Percentiles rank a stretch among this genome's conserved stretches.
phyloP scores from a whole-genome alignment of 768 basidiomycete species.

The Pholiota molesta region DNA sequence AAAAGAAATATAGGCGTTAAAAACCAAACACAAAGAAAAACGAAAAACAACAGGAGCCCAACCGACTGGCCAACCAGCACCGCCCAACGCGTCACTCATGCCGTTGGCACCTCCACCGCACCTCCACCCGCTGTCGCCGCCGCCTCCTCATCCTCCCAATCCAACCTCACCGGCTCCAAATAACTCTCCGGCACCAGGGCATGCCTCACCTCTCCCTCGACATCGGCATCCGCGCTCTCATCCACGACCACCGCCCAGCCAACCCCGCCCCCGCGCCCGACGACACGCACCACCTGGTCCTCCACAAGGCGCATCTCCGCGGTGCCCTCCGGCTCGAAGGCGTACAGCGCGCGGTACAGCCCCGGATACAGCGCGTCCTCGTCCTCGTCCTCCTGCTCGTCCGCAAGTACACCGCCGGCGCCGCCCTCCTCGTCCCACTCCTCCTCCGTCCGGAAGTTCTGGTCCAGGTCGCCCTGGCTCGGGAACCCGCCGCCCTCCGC shows the following conservation, averaged over 20 bases:
- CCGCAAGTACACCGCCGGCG: slow-evolving; percentile 19
- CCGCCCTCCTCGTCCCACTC: slow-evolving; percentile 14
- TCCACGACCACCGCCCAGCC: slow-evolving; percentile 79
- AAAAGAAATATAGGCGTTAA: too few species aligned
- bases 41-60: too few species aligned
- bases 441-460: slow-evolving; percentile 30
- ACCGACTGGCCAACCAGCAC: background rate
- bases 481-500: slow-evolving; percentile 36
- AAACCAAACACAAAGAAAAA: too few species aligned
- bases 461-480: slow-evolving; percentile 42
- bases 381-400: slow-evolving; percentile 33
- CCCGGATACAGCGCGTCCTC: slow-evolving; percentile 63
- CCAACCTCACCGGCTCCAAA: slow-evolving; percentile 58
- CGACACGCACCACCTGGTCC: slow-evolving; percentile 73
- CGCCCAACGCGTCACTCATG: background rate
- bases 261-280: slow-evolving; percentile 76
- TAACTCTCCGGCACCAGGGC: slow-evolving; percentile 84
- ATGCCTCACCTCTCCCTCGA: slow-evolving; percentile 37
- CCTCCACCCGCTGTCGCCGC: background rate
- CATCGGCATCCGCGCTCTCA: slow-evolving; percentile 13
- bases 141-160: slow-evolving; percentile 35
- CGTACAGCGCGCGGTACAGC: slow-evolving; percentile 75
- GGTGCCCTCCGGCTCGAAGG: slow-evolving; percentile 78
- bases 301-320: slow-evolving; percentile 83
- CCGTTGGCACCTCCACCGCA: slow-evolving; percentile 7